Percentiles rank a stretch among this genome's conserved stretches.
Conservation (phyloP, 306 rosid genomes). For the Phaseolus lunatus region DNA sequence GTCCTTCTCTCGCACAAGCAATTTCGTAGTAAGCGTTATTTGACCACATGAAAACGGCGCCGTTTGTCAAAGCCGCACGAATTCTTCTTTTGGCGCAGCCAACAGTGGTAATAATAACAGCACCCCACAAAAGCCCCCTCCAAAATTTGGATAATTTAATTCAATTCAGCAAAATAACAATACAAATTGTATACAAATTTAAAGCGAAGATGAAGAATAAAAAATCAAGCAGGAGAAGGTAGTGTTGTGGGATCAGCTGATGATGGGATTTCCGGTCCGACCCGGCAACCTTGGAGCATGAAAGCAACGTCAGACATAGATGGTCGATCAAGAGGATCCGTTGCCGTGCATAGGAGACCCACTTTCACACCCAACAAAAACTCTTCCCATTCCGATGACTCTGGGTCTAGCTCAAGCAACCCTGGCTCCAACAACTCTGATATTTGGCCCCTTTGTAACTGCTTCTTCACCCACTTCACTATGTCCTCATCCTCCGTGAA, state of each 20-base stretch:
- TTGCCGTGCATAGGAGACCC: constrained; percentile 80
- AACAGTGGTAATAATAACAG: background rate
- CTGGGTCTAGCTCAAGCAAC: constrained; percentile 83
- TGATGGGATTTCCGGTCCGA: constrained; percentile 81
- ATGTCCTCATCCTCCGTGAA: constrained; percentile 79
- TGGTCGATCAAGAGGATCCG: constrained; percentile 88
- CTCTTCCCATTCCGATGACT: constrained; percentile 91
- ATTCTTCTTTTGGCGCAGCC: background rate
- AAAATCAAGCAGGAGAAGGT: constrained; percentile 67
- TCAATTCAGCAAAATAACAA: constrained; percentile 10
- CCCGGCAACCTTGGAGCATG: constrained; percentile 96
- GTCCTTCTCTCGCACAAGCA: background rate
- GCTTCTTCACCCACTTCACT: constrained; percentile 89
- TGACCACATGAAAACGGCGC: constrained; percentile 48
- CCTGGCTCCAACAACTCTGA: constrained; percentile 82
- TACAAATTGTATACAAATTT: constrained; percentile 30
- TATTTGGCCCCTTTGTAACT: constrained; percentile 72
- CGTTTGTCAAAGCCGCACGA: constrained; percentile 45
- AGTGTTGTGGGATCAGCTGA: constrained; percentile 85
- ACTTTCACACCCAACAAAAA: constrained; percentile 83
- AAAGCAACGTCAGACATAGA: constrained; percentile 78
- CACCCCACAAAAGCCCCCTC: background rate
- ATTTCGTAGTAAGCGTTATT: constrained; percentile 31
- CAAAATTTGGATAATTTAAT: background rate
- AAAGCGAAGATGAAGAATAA: background rate